phyloP scores from a whole-genome alignment of 1,284 basidiomycete genomes.

The Mycosarcoma maydis region DNA sequence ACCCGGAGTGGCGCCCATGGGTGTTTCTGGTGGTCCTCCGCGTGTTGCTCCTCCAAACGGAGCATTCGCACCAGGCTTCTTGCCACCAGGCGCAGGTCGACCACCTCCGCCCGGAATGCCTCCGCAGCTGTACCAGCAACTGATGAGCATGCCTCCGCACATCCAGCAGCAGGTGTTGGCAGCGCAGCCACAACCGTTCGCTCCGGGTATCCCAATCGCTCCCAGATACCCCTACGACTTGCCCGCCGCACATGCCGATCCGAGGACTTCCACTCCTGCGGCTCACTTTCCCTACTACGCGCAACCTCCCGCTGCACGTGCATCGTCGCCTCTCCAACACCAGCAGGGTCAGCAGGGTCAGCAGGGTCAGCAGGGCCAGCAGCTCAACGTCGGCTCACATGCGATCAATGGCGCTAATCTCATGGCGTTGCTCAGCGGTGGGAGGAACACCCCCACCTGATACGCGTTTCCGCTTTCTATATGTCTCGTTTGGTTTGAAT shows the following conservation, averaged over 20 bases:
- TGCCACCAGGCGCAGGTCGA: slow-evolving; percentile 2
- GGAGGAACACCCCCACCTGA: slow-evolving; percentile 24
- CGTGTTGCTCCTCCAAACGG: slow-evolving; percentile 24
- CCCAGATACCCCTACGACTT: slow-evolving; percentile 36
- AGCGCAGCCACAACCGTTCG: slow-evolving; percentile 22
- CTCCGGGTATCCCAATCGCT: slow-evolving; percentile 27
- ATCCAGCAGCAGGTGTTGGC: slow-evolving; percentile 57
- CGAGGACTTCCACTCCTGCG: slow-evolving; percentile 15
- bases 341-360: background rate
- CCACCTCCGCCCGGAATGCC: slow-evolving; percentile 51
- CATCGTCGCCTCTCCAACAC: background rate
- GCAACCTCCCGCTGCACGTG: background rate
- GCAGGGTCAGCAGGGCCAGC: slow-evolving; percentile 7
- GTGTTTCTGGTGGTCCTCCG: slow-evolving; percentile 17
- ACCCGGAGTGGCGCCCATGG: slow-evolving; percentile 31
- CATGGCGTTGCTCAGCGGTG: slow-evolving; percentile 44
- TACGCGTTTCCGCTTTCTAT: background rate
- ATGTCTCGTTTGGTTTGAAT: background rate
- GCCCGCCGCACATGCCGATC: too few relatives aligned
- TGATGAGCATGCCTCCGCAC: slow-evolving; percentile 60
- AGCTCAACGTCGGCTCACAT: slow-evolving; percentile 27
- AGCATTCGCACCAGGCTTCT: slow-evolving; percentile 19
- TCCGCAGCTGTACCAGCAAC: slow-evolving; percentile 58
- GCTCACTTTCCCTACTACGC: slow-evolving; percentile 35
- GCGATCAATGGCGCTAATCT: slow-evolving; percentile 46